A percentile compares a stretch with the other conserved stretches of the same genome.
These are phyloP conservation scores for Helotiales sp. DNA, from an alignment of 2,329 filamentous ascomycete species.

Conservation along the genomic window DNA sequence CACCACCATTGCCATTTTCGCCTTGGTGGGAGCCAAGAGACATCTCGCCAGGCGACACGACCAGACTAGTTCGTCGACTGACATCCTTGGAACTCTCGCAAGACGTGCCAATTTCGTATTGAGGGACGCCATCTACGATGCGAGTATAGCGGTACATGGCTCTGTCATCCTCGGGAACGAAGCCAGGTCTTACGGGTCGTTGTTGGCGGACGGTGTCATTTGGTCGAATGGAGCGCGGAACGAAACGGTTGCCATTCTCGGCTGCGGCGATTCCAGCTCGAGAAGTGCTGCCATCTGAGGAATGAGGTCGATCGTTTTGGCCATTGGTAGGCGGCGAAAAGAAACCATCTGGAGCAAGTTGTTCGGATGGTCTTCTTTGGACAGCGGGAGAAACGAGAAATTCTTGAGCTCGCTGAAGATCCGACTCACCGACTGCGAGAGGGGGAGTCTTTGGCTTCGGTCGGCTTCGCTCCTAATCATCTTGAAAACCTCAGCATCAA, in stretches of 20 bases:
- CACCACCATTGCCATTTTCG: not conserved
- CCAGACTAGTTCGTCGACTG: not conserved
- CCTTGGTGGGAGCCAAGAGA: not conserved
- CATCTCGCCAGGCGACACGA: conserved; percentile 1
- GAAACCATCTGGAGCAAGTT: not conserved
- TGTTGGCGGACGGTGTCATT: conserved; percentile 87
- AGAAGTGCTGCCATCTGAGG: conserved; percentile 14
- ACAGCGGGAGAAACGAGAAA: not conserved
- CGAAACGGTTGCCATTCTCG: conserved; percentile 76
- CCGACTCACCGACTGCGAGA: not conserved
- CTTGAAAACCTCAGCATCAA: not conserved
- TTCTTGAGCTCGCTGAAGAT: not conserved
- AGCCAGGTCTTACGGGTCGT: conserved; percentile 88
- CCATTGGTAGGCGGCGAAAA: not conserved
- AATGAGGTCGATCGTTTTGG: not conserved
- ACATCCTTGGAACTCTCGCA: not conserved
- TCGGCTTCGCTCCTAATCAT: not conserved
- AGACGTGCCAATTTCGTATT: not conserved
- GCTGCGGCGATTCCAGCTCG: conserved; percentile 71
- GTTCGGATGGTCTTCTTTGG: not conserved
- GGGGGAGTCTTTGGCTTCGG: not conserved
- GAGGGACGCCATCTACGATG: not conserved
- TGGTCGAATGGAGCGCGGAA: conserved; percentile 80
- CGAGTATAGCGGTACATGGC: conserved; percentile 70
- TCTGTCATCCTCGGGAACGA: conserved; percentile 88